Percentiles rank a stretch among this genome's conserved stretches.
These are phyloP conservation scores for Abelmoschus esculentus DNA, from an alignment of 345 rosid genomes.

Conservation along the genomic window DNA sequence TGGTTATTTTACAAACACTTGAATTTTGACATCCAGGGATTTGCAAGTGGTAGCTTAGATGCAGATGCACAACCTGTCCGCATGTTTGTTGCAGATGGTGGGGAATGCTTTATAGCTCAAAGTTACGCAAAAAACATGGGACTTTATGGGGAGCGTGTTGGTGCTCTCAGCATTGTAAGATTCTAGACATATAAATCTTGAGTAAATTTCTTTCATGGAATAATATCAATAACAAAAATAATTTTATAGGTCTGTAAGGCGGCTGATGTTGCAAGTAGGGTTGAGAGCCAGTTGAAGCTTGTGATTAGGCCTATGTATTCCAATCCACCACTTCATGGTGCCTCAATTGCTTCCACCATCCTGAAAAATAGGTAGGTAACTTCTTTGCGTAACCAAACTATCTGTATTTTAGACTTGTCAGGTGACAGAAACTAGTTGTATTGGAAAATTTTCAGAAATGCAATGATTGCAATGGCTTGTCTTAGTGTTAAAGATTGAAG, in stretches of 20 bases:
- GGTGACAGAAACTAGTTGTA: not conserved
- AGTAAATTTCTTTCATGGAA: not conserved
- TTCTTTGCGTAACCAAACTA: not conserved
- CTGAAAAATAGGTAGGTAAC: constrained; percentile 45
- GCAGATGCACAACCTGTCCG: constrained; percentile 56
- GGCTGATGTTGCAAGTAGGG: constrained; percentile 64
- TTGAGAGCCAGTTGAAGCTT: constrained; percentile 71
- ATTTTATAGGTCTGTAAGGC: constrained; percentile 56
- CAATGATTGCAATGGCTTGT: not conserved
- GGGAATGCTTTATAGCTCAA: constrained; percentile 62
- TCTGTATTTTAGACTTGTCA: not conserved
- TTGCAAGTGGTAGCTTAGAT: constrained; percentile 70
- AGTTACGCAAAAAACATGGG: constrained; percentile 79
- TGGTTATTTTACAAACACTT: constrained; percentile 4
- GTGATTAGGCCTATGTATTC: constrained; percentile 74
- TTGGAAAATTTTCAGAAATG: not conserved
- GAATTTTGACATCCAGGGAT: constrained; percentile 38
- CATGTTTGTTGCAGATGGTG: constrained; percentile 65
- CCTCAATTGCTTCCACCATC: constrained; percentile 61
- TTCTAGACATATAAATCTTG: constrained; percentile 10
- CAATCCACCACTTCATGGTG: constrained; percentile 71
- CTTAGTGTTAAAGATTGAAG: constrained; percentile 4
- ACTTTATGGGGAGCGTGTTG: constrained; percentile 75
- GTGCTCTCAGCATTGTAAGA: constrained; percentile 75
- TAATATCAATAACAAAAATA: not conserved